Evolutionary conservation across 2,329 filamentous ascomycete genomes (phyloP), one percentile per base, ranked within the genome.

Genomic region (Fusarium sp.): DNA sequence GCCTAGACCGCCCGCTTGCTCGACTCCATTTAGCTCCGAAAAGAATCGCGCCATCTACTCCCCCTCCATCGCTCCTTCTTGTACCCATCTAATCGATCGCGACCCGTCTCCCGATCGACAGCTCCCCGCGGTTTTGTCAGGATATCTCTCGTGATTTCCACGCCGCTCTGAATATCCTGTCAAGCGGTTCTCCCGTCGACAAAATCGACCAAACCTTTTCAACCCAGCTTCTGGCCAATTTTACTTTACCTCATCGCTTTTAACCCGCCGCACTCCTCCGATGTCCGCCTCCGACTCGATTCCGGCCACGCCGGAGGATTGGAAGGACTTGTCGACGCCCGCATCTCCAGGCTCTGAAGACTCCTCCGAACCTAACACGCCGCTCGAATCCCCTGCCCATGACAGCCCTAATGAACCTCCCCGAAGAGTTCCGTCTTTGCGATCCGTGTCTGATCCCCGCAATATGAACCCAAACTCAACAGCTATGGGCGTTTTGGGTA

Each of bases 401-500:
- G 73, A 76, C 26, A 72, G 63, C 48, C 67, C 69, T 15, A 54
- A 60, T 61, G 79, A 80, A 53, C 58, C 67, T 34, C 79, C 81
- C 52, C 79, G 84, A 74, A 77, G 87, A 74, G 71, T 88, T 55
- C 82, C 86, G 19, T 85, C 86, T 6, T 75, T 88, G 38, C 85
- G 87, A 67, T 85, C 86, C 42, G 76, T 85, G 19, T 87, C 88
- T 50, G 85, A 88, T 45, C 79, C 87, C 19, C 78, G 81, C 64
- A 80, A 78, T 51, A 93, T 96, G 87, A 91, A 86, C 53, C 79
- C 90, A 7, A 93, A 88, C n/a, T 97, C 93, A n/a, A 95, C 90
- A 26, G 88, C 91, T 36, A 81, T 93, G 5, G 92, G 92, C 36
- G 85, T 91, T 55, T 80, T 97, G 70, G 92, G 89, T 75, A 85